Conservation (phyloP, 768 basidiomycete species). For the Chalciporus sphaerocephalus region DNA sequence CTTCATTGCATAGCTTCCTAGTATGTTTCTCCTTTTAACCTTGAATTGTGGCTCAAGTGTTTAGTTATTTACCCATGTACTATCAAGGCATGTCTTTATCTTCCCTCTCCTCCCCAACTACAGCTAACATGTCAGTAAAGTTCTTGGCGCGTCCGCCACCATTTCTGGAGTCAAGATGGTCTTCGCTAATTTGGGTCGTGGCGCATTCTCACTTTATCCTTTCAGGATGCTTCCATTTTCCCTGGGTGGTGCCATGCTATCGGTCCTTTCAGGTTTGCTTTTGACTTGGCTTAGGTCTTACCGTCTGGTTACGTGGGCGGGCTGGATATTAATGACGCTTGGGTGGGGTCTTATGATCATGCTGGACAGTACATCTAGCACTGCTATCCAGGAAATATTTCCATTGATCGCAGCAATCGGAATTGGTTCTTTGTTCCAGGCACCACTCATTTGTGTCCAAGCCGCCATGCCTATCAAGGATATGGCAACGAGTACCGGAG, state of each 20-base stretch:
- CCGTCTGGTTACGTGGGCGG: slow-evolving; percentile 32
- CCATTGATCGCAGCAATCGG: slow-evolving; percentile 33
- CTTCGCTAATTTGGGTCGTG: too few species aligned
- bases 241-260: slow-evolving; percentile 19
- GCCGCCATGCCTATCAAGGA: slow-evolving; percentile 44
- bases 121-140: slow-evolving; percentile 6
- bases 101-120: background rate
- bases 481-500: slow-evolving; percentile 41
- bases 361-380: slow-evolving; percentile 31
- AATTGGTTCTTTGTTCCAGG: slow-evolving; percentile 34
- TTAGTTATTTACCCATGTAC: slow-evolving; percentile 38
- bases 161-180: slow-evolving; percentile 29
- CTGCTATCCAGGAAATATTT: slow-evolving; percentile 30
- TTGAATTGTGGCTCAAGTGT: slow-evolving; percentile 3
- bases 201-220: background rate
- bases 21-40: slow-evolving; percentile 10
- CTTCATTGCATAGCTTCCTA: slow-evolving; percentile 20
- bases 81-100: slow-evolving; percentile 29
- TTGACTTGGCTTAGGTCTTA: slow-evolving; percentile 27
- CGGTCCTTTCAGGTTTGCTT: slow-evolving; percentile 23
- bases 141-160: slow-evolving; percentile 37
- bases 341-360: slow-evolving; percentile 37
- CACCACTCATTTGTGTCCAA: slow-evolving; percentile 37
- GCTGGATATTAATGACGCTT: slow-evolving; percentile 27
- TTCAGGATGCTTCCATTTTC: slow-evolving; percentile 36